Conservation (phyloP, 2,329 filamentous ascomycete species). For the Lachnellula cervina region DNA sequence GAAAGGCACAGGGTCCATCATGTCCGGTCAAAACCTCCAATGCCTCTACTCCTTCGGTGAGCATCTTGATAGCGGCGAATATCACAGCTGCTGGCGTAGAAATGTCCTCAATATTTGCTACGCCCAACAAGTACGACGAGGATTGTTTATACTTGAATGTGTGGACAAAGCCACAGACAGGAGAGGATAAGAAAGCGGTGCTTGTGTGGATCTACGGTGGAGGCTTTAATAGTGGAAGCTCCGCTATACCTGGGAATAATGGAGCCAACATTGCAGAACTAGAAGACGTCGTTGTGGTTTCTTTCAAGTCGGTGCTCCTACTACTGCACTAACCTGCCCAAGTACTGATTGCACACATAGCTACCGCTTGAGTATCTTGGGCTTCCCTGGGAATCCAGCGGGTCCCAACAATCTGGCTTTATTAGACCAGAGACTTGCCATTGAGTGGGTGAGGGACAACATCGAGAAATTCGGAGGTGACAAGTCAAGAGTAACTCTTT, state of each 20-base stretch:
- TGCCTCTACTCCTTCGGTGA: not conserved
- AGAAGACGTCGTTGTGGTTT: constrained; percentile 42
- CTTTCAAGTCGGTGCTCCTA: constrained; percentile 39
- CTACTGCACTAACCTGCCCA: constrained; percentile 7
- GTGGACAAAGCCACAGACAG: constrained; percentile 33
- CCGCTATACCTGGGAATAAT: constrained; percentile 37
- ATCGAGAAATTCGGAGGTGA: constrained; percentile 58
- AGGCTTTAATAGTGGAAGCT: constrained; percentile 36
- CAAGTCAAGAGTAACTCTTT: constrained; percentile 47
- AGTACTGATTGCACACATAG: constrained; percentile 24
- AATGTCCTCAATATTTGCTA: constrained; percentile 7
- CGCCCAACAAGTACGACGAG: constrained; percentile 23
- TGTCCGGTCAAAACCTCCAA: constrained; percentile 11
- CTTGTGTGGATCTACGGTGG: constrained; percentile 43
- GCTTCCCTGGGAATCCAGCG: constrained; percentile 33
- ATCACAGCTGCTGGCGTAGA: constrained; percentile 19
- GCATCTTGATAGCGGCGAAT: constrained; percentile 15
- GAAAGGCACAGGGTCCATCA: constrained; percentile 14
- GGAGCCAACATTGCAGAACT: constrained; percentile 40
- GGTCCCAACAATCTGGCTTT: constrained; percentile 52
- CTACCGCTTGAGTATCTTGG: constrained; percentile 36
- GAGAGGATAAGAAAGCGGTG: constrained; percentile 36
- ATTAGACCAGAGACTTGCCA: constrained; percentile 53
- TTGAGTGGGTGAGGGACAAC: constrained; percentile 58
- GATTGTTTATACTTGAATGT: constrained; percentile 38